Evolutionary conservation across 139 green algal genomes (phyloP).

Genomic region (Edaphochlamys debaryana): DNA sequence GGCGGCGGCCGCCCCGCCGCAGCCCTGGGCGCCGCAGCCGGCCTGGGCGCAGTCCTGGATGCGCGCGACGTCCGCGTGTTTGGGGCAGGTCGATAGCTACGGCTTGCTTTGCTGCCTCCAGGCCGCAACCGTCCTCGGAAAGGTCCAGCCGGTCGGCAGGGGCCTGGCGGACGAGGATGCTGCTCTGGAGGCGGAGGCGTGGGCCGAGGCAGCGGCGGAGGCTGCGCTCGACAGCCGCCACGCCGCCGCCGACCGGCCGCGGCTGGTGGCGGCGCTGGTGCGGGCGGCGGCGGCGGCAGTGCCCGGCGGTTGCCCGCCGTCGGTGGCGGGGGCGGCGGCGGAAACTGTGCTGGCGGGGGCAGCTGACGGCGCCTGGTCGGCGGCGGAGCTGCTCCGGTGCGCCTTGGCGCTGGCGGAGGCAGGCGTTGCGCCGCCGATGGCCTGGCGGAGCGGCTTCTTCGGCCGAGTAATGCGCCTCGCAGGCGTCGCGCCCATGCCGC

Average conservation of each 20-base stretch:
- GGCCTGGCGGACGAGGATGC: background rate
- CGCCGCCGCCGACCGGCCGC: background rate
- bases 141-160: no score
- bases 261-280: constrained; percentile 12
- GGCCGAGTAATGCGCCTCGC: background rate
- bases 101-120: background rate
- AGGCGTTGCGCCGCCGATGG: background rate
- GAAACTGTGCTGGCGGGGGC: background rate
- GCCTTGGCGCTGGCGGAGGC: background rate
- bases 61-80: no score
- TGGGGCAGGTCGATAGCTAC: background rate
- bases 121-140: background rate
- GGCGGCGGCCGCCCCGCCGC: no score
- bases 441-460: constrained; percentile 14
- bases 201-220: background rate
- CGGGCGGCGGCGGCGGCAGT: background rate
- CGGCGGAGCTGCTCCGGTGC: background rate
- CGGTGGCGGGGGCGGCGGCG: background rate
- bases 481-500: background rate
- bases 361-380: background rate
- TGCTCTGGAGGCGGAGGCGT: background rate
- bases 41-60: no score
- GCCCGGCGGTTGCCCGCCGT: background rate
- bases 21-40: no score
- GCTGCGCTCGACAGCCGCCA: background rate